These are phyloP conservation scores for Dunaliella primolecta DNA, from an alignment of 139 green algal species.

Conservation along the genomic window DNA sequence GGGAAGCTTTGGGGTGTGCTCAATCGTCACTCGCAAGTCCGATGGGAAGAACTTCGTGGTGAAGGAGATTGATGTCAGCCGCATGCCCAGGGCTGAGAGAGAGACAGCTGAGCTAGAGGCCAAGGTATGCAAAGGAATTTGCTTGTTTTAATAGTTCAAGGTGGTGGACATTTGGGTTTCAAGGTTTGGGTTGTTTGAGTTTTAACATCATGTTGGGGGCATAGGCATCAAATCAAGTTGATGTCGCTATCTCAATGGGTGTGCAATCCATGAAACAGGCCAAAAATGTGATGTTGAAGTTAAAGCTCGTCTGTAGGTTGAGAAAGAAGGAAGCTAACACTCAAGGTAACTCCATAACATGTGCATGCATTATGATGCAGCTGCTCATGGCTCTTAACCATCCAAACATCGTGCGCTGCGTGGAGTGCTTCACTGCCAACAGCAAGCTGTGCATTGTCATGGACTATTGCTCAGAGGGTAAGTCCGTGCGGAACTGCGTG, in stretches of 20 bases:
- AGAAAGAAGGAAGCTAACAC: too few species aligned
- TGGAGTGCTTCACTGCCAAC: slow-evolving; percentile 53
- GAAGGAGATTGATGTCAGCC: slow-evolving; percentile 71
- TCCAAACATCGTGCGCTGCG: slow-evolving; percentile 67
- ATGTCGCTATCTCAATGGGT: not conserved
- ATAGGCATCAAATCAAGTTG: not conserved
- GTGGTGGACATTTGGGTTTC: too few species aligned
- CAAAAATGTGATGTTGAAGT: too few species aligned
- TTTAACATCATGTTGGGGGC: not conserved
- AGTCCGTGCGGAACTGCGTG: not conserved
- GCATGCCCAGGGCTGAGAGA: slow-evolving; percentile 56
- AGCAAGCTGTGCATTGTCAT: slow-evolving; percentile 74
- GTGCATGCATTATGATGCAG: too few species aligned
- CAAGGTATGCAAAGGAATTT: slow-evolving; percentile 43
- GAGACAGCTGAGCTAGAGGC: slow-evolving; percentile 62
- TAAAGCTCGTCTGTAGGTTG: too few species aligned
- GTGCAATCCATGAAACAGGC: too few species aligned
- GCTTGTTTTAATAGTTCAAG: too few species aligned
- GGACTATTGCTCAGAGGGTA: slow-evolving; percentile 70
- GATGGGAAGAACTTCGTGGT: slow-evolving; percentile 71
- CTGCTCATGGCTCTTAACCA: slow-evolving; percentile 66
- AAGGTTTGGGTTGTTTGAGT: too few species aligned
- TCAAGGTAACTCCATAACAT: too few species aligned
- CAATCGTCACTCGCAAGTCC: slow-evolving; percentile 49
- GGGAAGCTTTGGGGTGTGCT: slow-evolving; percentile 60